Percentiles rank a stretch among this genome's conserved stretches.
phyloP scores from a whole-genome alignment of 2,329 filamentous ascomycete genomes.

The Sclerotinia trifoliorum region DNA sequence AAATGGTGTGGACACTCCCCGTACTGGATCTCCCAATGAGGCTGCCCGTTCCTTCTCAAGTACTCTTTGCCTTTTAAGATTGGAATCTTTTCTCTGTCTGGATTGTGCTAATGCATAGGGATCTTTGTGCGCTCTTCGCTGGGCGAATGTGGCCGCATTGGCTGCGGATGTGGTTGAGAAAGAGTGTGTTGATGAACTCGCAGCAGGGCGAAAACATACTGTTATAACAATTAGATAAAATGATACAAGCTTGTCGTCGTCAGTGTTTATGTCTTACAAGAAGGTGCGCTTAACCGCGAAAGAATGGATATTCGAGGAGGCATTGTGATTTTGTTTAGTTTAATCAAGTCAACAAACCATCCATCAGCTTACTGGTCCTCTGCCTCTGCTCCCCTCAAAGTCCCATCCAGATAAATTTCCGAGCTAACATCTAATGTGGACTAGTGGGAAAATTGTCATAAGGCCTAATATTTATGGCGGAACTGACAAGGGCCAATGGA shows the following conservation, averaged over 20 bases:
- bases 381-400: constrained; percentile 17
- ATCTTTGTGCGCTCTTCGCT: constrained; percentile 69
- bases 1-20: constrained; percentile 77
- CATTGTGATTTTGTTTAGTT: constrained; percentile 47
- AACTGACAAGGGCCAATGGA: background rate
- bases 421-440: constrained; percentile 32
- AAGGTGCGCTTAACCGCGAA: constrained; percentile 58
- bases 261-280: constrained; percentile 49
- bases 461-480: background rate
- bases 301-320: constrained; percentile 64
- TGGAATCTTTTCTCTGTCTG: constrained; percentile 78
- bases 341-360: background rate
- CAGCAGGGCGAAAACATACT: constrained; percentile 61
- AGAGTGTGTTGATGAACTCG: constrained; percentile 47
- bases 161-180: constrained; percentile 64
- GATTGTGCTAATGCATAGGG: constrained; percentile 81
- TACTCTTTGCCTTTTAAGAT: constrained; percentile 70
- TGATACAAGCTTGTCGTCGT: background rate
- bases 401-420: constrained; percentile 22
- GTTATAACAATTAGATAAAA: constrained; percentile 23
- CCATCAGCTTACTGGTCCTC: background rate
- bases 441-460: constrained; percentile 27
- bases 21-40: constrained; percentile 72
- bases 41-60: constrained; percentile 64
- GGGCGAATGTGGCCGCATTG: constrained; percentile 56